Percentiles rank a stretch among this genome's conserved stretches.
phyloP scores from a whole-genome alignment of 495 filamentous ascomycete genomes.

The Annulohypoxylon nitens region DNA sequence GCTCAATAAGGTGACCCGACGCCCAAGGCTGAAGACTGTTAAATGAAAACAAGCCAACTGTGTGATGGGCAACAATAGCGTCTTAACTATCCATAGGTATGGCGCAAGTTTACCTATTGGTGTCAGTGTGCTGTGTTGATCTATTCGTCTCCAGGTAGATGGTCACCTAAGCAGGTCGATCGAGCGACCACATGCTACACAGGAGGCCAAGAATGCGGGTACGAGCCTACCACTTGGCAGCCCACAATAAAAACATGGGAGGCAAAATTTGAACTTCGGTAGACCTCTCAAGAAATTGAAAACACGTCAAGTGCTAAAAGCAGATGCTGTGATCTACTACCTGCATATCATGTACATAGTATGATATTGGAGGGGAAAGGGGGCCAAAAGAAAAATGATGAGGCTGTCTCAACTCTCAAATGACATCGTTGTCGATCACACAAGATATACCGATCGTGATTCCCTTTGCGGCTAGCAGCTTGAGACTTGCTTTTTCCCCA shows the following conservation, averaged over 20 bases:
- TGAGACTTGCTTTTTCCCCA: not conserved
- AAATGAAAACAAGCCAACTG: conserved; percentile 24
- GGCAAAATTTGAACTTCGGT: not conserved
- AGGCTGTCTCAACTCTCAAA: conserved; percentile 31
- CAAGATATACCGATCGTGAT: conserved; percentile 2
- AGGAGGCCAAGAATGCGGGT: conserved; percentile 19
- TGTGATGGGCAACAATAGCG: conserved; percentile 16
- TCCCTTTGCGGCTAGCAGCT: conserved; percentile 15
- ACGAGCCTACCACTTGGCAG: conserved; percentile 30
- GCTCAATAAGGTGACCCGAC: conserved; percentile 30
- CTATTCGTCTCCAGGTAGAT: conserved; percentile 4
- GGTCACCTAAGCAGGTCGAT: not conserved
- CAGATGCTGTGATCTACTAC: too few species aligned
- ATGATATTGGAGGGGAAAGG: conserved; percentile 14
- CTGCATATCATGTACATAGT: too few species aligned
- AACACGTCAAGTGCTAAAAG: not conserved
- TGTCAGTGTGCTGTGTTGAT: conserved; percentile 19
- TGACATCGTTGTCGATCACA: conserved; percentile 20
- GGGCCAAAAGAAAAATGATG: conserved; percentile 10
- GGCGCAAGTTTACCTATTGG: conserved; percentile 5
- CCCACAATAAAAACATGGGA: conserved; percentile 13
- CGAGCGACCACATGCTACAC: conserved; percentile 1
- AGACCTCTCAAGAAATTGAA: conserved; percentile 7
- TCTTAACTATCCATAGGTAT: not conserved
- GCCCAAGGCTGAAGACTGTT: conserved; percentile 25